Evolutionary conservation across 1,284 basidiomycete species (phyloP), one percentile per base, ranked within the genome.

Genomic region (Ceraceosorus guamensis): DNA sequence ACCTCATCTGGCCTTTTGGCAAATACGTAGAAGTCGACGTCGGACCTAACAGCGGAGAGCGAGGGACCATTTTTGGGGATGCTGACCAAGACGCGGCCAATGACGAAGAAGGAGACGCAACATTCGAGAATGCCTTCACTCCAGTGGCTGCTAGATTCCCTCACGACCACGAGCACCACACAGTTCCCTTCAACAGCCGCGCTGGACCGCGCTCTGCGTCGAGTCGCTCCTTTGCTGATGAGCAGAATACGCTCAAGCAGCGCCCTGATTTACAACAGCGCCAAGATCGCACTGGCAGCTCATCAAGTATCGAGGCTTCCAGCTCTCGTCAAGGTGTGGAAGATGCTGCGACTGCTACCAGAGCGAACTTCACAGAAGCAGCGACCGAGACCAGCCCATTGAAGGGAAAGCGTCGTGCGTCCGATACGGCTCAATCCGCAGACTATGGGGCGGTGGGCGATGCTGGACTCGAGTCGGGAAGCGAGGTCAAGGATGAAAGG

Each of bases 1-100:
- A 99, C 77, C 83, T 98, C 56, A 83, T 86, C 37, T 98, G 95
- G 95, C 95, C 95, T 1, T 99, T 99, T 76, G 93, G 76, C 90
- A 97, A 97, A 77, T 99, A 97, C 73, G 90, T 99, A 56, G 92
- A 97, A 77, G 89, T 91, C 5, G 73, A 76, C 44, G 64, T 87
- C 55, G 60, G 64, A 52, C 61, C 69, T 16, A 53, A 60, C 45
- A 67, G 63, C 33, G 63, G 60, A 16, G 65, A 74, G 18, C 67
- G 70, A n/a, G 24, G 33, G 13, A 33, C 13, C 10, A 18, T 46
- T 7, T 33, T 7, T 13, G 49, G 13, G 24, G 31, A 50, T 14
- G 39, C 18, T 6, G 7, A 11, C 13, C 37, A 48, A 14, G 46
- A 35, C 24, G 35, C 18, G 6, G 10, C 16, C 37, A 51, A 24